Evolutionary conservation across 2,329 filamentous ascomycete genomes (phyloP).

Genomic region (Epichloe aotearoae): DNA sequence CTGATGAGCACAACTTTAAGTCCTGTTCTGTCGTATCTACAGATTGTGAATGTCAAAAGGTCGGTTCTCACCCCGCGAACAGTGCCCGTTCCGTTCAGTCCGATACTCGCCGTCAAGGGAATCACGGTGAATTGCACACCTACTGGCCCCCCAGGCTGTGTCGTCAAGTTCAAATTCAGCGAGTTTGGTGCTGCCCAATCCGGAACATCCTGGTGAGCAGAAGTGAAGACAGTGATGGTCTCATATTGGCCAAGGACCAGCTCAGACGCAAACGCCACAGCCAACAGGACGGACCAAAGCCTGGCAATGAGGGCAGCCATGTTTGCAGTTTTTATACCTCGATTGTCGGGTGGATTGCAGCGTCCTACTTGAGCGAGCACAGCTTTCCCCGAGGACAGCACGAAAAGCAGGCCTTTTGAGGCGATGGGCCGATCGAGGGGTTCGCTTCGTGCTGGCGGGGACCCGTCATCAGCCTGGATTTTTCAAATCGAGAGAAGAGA

Average conservation of each 20-base stretch:
- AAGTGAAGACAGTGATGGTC: constrained; percentile 17
- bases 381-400: background rate
- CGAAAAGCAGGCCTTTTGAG: background rate
- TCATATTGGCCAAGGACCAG: constrained; percentile 19
- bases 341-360: background rate
- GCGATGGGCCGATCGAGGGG: background rate
- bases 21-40: background rate
- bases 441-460: background rate
- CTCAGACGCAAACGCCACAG: constrained; percentile 15
- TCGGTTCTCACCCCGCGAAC: constrained; percentile 21
- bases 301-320: background rate
- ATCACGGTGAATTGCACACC: constrained; percentile 28
- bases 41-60: constrained; percentile 4
- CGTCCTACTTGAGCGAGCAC: background rate
- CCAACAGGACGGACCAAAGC: constrained; percentile 5
- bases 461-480: constrained; percentile 1
- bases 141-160: constrained; percentile 14
- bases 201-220: constrained; percentile 21
- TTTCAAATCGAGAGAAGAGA: constrained; percentile 1
- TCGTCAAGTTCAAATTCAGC: constrained; percentile 28
- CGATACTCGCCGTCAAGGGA: constrained; percentile 29
- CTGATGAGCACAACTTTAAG: background rate
- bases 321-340: background rate
- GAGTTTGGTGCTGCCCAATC: constrained; percentile 25
- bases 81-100: constrained; percentile 27